phyloP scores from a whole-genome alignment of 169 alveolate genomes.

The Cryptosporidium bovis region DNA sequence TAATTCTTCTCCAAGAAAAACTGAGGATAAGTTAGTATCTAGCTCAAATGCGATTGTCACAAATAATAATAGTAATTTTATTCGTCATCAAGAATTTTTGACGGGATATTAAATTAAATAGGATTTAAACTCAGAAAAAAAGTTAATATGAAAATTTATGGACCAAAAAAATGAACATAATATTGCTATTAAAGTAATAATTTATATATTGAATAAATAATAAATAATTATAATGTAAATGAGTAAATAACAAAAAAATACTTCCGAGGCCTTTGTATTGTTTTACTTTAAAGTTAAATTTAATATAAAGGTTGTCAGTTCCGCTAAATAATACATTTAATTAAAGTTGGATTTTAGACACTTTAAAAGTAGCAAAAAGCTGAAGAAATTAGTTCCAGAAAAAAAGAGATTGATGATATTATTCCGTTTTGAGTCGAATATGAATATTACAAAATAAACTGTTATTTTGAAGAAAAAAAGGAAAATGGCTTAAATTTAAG shows the following conservation, averaged over 20 bases:
- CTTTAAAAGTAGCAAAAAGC: not conserved
- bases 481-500: not conserved
- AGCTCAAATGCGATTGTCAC: not conserved
- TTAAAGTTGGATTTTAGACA: conserved; percentile 1
- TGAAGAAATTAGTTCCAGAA: not conserved
- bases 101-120: not conserved
- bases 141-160: not conserved
- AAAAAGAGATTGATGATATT: not conserved
- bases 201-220: too few species aligned
- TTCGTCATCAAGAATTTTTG: not conserved
- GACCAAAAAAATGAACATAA: too few species aligned
- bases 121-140: not conserved
- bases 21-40: not conserved
- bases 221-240: too few species aligned
- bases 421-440: not conserved
- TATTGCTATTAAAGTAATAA: too few species aligned
- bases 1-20: conserved; percentile 23
- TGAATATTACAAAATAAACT: not conserved
- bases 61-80: too few species aligned
- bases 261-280: not conserved
- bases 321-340: not conserved
- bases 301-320: not conserved
- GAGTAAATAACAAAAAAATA: too few species aligned
- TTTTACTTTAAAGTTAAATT: not conserved
- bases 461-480: not conserved